Conservation (phyloP, 441 rosid species). For the Biscutella laevigata region DNA sequence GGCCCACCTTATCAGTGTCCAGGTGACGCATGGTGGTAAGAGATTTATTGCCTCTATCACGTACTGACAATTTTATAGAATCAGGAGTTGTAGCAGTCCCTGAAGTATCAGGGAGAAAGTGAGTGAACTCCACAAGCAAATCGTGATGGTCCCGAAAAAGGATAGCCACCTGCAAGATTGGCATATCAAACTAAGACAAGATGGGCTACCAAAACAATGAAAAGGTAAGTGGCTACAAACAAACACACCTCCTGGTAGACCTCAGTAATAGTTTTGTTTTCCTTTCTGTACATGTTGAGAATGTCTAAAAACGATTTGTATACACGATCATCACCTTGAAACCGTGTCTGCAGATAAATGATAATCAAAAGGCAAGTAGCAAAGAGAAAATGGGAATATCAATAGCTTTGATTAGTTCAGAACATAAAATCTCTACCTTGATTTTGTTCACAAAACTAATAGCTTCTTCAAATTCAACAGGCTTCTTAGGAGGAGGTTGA, state of each 20-base stretch:
- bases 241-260: conserved; percentile 87
- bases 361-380: conserved; percentile 13
- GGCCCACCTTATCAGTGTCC: conserved; percentile 62
- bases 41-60: conserved; percentile 52
- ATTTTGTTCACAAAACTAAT: conserved; percentile 94
- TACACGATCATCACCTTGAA: conserved; percentile 87
- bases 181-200: conserved; percentile 7
- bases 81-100: conserved; percentile 46
- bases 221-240: conserved; percentile 2
- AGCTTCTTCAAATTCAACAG: conserved; percentile 96
- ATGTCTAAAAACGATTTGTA: conserved; percentile 91
- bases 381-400: not conserved
- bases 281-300: conserved; percentile 92
- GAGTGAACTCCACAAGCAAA: conserved; percentile 72
- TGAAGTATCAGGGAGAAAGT: conserved; percentile 86
- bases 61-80: conserved; percentile 48
- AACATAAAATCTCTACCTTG: conserved; percentile 47
- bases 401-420: too few relatives aligned
- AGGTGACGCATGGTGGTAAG: conserved; percentile 48
- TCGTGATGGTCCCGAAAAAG: conserved; percentile 80
- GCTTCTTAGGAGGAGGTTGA: conserved; percentile 76
- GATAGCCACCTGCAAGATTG: conserved; percentile 58
- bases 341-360: conserved; percentile 60
- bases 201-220: not conserved
- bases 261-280: conserved; percentile 82